Evolutionary conservation across 2,329 filamentous ascomycete species (phyloP).

Genomic region (Phialophora tarda): DNA sequence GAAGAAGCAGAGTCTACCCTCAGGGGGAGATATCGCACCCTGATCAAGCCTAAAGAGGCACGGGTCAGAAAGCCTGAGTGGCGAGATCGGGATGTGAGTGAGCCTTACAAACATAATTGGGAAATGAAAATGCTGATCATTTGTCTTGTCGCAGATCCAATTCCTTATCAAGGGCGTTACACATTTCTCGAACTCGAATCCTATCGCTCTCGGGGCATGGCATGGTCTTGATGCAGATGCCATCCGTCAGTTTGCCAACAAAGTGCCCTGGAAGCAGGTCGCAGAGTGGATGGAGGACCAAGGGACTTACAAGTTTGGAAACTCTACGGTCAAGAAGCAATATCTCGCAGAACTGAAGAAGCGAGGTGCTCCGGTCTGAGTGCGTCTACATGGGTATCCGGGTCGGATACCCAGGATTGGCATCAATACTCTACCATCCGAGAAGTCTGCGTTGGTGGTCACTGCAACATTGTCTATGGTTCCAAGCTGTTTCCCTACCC

Average conservation of each 20-base stretch:
- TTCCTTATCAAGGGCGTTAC: constrained; percentile 50
- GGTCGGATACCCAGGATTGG: background rate
- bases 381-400: background rate
- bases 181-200: constrained; percentile 36
- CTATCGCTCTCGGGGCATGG: constrained; percentile 19
- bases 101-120: background rate
- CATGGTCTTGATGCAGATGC: constrained; percentile 18
- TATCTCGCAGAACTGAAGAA: constrained; percentile 55
- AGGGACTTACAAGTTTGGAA: constrained; percentile 65
- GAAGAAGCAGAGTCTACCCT: constrained; percentile 56
- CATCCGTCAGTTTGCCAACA: constrained; percentile 43
- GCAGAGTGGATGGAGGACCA: constrained; percentile 60
- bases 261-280: constrained; percentile 65
- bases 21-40: constrained; percentile 53
- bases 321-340: constrained; percentile 67
- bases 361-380: constrained; percentile 13
- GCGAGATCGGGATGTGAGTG: constrained; percentile 52
- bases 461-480: background rate
- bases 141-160: constrained; percentile 44
- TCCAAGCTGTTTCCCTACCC: background rate
- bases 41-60: constrained; percentile 54
- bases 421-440: background rate
- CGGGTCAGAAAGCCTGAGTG: constrained; percentile 54
- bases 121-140: constrained; percentile 8
- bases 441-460: background rate